Conservation (phyloP, 169 alveolate species). For the Eimeria falciformis region DNA sequence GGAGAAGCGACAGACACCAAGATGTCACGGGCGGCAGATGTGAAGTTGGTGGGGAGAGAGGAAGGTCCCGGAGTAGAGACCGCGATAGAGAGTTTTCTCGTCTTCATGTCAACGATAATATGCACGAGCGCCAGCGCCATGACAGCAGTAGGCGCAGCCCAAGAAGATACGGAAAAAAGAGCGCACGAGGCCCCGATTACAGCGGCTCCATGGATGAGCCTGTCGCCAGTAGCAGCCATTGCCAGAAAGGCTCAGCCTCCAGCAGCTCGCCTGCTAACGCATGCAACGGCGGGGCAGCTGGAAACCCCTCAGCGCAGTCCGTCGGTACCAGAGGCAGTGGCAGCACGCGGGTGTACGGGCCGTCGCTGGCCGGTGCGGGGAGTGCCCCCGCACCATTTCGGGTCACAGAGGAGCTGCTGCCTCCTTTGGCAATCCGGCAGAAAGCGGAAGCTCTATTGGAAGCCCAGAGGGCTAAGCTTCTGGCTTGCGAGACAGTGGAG, state of each 20-base stretch:
- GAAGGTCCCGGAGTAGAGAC: background rate
- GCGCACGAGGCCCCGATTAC: background rate
- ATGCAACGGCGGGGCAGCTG: no score
- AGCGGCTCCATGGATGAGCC: background rate
- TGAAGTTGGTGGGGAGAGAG: background rate
- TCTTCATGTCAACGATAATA: no score
- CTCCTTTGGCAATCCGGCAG: background rate
- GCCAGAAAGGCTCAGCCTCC: no score
- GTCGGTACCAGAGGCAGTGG: background rate
- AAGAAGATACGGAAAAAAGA: background rate
- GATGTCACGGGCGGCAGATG: background rate
- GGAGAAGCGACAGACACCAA: background rate
- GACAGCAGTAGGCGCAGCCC: background rate
- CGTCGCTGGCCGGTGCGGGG: background rate
- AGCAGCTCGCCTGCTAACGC: no score
- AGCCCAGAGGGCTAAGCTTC: background rate
- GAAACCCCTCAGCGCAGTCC: no score
- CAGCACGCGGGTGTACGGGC: background rate
- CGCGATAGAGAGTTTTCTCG: background rate
- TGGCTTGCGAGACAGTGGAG: background rate
- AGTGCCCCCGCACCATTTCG: background rate
- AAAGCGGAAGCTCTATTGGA: background rate
- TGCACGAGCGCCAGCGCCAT: background rate
- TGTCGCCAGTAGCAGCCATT: background rate
- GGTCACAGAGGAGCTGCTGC: constrained; percentile 11